Base-by-base conservation (phyloP, 768 basidiomycete genomes). In the Agrocybe pediades region DNA sequence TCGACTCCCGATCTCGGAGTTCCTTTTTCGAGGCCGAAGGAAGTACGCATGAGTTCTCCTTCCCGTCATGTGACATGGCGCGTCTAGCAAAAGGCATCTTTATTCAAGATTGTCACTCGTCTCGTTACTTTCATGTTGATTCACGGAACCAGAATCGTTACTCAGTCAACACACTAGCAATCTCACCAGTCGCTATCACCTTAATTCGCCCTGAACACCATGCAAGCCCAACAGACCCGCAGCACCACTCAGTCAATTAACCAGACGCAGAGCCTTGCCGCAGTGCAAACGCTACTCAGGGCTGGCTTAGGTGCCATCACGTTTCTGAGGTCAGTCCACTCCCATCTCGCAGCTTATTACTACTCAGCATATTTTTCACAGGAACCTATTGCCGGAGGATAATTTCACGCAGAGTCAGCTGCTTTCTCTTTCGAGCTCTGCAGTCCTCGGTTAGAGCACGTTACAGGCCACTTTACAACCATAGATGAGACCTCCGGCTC, bases 281-380 rank as follows among this genome's bases (percentile, higher is more conserved):
- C 85, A 17, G 82, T 92, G 9, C 82, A 91, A 62, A 90, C 88
- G 9, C 73, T 92, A 40, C 71, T 92, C 6, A 78, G 77, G 55
- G 88, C 90, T 8, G 86, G 88, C 9, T 67, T 92, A 41, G 88
- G 88, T 0, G 88, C 88, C 50, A 88, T 92, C 50, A 82, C 88
- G 15, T 92, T 86, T 67, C 70, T 92, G 53, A 82, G 90, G 90
- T 84, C 58, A 26, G 54, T 36, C 9, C 23, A 2, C 55, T 33
- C 8, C 27, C 2, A 29, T 16, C 16, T 41, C 41, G 27, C 13
- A 19, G 46, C 46, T 44, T 15, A 50, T 59, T 54, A 39, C 44
- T 16, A 5, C 41, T 43, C 13, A 45, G 16, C 39, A 9, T 27
- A 16, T 42, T 27, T 25, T 47, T 7, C 46, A 19, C 25, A 92